Base-by-base conservation (phyloP, 257 asterid genomes). In the Cinchona pubescens region DNA sequence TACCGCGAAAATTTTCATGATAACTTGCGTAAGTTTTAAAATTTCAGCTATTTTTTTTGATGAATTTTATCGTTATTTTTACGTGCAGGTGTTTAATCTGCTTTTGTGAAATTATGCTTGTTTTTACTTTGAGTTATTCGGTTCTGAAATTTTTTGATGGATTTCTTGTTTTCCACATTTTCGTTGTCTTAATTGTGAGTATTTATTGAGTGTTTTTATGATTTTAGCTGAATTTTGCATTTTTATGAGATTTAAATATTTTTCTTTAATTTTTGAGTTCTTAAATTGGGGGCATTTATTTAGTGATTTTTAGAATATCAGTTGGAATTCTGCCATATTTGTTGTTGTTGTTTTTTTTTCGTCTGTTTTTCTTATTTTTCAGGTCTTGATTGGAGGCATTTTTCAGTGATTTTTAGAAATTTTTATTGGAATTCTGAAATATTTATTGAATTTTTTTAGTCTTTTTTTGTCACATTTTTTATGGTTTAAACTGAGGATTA, bases 161-260 rank as follows among this genome's bases (percentile, higher is more conserved):
- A 15, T 42, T 19, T 38, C 30, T 29, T 7, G 5, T 32, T 14
- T 66, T 25, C 29, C 38, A 38, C 42, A 67, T 14, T 71, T 62
- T 71, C 62, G 12, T 9, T 45, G 11, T 11, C 46, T 68, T 35
- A 45, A 7, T 32, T 59, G 37, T 21, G 27, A 13, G 37, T 30
- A 64, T 37, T 30, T 21, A 10, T 42, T 23, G 21, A 60, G 35
- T 69, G 37, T 7, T 60, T 64, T 14, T 37, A 25, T 8, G 21
- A 18, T 63, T 63, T 37, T 37, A 51, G 37, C 53, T 69, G 59
- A 38, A 32, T 38, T 65, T 27, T 72, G 43, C 37, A 21, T 76
- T 29, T 68, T 70, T 55, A 12, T 77, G 37, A 73, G 63, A 27
- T 35, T 73, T 53, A 71, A 40, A 16, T 45, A 3, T 67, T 67